phyloP scores from a whole-genome alignment of 345 rosid genomes.

The Brassica cretica region DNA sequence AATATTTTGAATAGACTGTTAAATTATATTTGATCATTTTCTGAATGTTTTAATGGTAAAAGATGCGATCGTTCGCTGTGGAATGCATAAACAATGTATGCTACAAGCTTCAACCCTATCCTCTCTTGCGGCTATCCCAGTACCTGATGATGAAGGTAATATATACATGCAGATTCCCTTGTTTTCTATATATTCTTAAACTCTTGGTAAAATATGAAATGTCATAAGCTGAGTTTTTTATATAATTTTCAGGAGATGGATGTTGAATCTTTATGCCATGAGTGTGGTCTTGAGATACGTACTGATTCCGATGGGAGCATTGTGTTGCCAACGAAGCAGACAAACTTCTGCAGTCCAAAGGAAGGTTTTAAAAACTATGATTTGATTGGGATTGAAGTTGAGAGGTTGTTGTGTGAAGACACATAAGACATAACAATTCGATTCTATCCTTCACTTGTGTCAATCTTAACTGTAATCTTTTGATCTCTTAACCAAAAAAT shows the following conservation, averaged over 20 bases:
- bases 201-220: conserved; percentile 30
- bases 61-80: conserved; percentile 67
- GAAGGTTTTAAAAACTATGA: conserved; percentile 46
- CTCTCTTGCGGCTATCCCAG: conserved; percentile 56
- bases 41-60: conserved; percentile 28
- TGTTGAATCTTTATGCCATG: conserved; percentile 64
- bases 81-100: conserved; percentile 67
- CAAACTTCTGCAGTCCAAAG: conserved; percentile 55
- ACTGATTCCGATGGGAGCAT: conserved; percentile 56
- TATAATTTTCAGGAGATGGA: conserved; percentile 61
- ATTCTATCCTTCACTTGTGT: not conserved
- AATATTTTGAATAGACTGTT: conserved; percentile 9
- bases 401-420: conserved; percentile 21
- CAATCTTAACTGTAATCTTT: not conserved
- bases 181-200: not conserved
- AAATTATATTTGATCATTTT: conserved; percentile 17
- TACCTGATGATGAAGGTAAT: conserved; percentile 75
- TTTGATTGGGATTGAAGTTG: conserved; percentile 48
- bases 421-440: not conserved
- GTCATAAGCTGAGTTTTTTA: not conserved
- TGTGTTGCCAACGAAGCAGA: conserved; percentile 66
- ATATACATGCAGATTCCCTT: not conserved
- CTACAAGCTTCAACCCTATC: conserved; percentile 96
- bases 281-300: conserved; percentile 70
- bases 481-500: not conserved